phyloP scores from a whole-genome alignment of 2,329 filamentous ascomycete genomes.

The Fusarium buxicola region DNA sequence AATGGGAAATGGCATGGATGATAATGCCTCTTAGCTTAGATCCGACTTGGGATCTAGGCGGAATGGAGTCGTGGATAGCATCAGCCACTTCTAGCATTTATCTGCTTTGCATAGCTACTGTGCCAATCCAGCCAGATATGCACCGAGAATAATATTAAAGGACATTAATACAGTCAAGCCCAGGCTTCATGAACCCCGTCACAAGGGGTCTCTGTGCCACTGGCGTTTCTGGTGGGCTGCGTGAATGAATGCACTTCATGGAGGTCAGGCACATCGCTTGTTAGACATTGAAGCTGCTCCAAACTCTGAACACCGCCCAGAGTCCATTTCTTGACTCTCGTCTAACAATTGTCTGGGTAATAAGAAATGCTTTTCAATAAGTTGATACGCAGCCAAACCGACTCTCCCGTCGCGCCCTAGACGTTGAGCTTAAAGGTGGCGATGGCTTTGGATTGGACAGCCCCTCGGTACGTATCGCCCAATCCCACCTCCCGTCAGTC shows the following conservation, averaged over 20 bases:
- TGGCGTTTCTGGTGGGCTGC: not conserved
- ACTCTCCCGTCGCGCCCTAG: not conserved
- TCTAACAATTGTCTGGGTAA: not conserved
- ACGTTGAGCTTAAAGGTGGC: not conserved
- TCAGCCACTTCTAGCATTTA: conserved; percentile 29
- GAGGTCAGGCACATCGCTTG: no score
- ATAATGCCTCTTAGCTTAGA: conserved; percentile 32
- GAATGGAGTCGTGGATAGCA: conserved; percentile 37
- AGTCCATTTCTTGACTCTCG: not conserved
- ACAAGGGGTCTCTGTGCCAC: not conserved
- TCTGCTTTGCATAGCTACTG: conserved; percentile 39
- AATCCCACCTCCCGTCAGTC: conserved; percentile 1
- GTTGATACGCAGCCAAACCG: not conserved
- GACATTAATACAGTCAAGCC: conserved; percentile 21
- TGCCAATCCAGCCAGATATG: conserved; percentile 14
- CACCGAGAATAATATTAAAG: conserved; percentile 32
- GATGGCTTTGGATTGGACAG: conserved; percentile 39
- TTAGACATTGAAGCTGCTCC: no score
- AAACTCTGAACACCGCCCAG: not conserved
- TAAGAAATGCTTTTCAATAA: not conserved
- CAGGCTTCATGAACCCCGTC: not conserved
- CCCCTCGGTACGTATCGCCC: conserved; percentile 27
- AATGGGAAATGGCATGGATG: conserved; percentile 34
- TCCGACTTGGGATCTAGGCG: conserved; percentile 33
- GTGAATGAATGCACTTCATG: not conserved